Evolutionary conservation across 2,329 filamentous ascomycete genomes (phyloP), one percentile per base, ranked within the genome.

Genomic region (Epichloe sylvatica): DNA sequence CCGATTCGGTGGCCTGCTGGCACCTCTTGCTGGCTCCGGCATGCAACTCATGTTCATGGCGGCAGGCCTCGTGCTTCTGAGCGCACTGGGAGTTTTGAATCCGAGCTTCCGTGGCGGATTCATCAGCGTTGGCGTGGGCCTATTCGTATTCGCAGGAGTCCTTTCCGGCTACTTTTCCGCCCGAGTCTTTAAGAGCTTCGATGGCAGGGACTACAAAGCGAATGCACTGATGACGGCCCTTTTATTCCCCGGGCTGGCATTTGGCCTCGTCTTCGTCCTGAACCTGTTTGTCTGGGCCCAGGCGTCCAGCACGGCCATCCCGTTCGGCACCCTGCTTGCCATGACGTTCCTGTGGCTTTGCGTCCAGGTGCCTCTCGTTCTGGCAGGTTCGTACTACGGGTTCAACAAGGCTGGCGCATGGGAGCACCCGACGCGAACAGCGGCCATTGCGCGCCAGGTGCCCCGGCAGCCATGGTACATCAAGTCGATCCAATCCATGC

Each of bases 281-380:
- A 94, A 94, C 63, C 73, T 94, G 9, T 94, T 94, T 62, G 86
- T 92, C 51, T 94, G 88, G 88, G 83, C 86, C 1, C 86, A 94
- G 66, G 86, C 87, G 0, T 92, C 86, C 11, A 90, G 84, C 64
- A 94, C 87, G 1, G 88, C 88, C 1, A 82, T 94, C 35, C 88
- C 88, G 0, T 90, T 94, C 57, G 77, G 83, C 35, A 92, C 86
- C 0, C 72, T 94, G 3, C 61, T 92, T 34, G 83, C 73, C 7
- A 77, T 94, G 3, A 66, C 87, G 19, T 70, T 81, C 3, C 75
- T 94, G 7, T 94, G 88, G 88, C 77, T 94, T 13, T 80, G 89
- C 54, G 83, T 94, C 51, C 87, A 94, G 62, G 77, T 92, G 13
- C 88, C 88, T 1, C 78, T 94, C 11, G 88, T 94, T 4, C 90